phyloP scores from a whole-genome alignment of 306 rosid genomes.

The apple (Malus domestica) region DNA sequence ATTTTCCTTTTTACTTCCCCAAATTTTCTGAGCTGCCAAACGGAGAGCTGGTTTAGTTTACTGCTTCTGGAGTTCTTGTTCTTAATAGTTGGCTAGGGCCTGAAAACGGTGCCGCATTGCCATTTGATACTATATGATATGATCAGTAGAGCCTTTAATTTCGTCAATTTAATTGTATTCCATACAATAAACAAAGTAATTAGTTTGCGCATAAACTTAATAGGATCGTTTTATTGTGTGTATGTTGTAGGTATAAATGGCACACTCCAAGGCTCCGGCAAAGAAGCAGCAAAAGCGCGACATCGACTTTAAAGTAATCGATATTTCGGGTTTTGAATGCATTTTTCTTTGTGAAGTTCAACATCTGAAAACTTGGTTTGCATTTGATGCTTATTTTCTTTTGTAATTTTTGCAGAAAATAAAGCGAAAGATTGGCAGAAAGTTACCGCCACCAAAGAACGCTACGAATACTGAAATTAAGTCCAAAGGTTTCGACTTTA shows the following conservation, averaged over 20 bases:
- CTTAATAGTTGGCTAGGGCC: background rate
- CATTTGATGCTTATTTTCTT: background rate
- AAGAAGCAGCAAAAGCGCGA: slow-evolving; percentile 62
- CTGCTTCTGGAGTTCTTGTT: background rate
- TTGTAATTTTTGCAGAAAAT: slow-evolving; percentile 47
- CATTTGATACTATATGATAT: background rate
- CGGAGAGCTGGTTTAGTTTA: background rate
- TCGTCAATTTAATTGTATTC: too few species aligned
- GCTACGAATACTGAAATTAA: slow-evolving; percentile 72
- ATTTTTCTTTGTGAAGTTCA: background rate
- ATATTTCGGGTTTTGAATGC: background rate
- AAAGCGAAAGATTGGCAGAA: slow-evolving; percentile 77
- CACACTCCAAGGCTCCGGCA: slow-evolving; percentile 41
- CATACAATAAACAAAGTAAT: too few species aligned
- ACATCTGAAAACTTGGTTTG: background rate
- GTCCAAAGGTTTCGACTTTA: slow-evolving; percentile 52
- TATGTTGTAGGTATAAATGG: slow-evolving; percentile 30
- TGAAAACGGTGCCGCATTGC: background rate
- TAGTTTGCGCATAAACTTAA: background rate
- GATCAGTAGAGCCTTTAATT: background rate
- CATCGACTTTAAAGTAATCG: slow-evolving; percentile 62
- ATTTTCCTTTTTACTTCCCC: background rate
- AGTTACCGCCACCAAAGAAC: slow-evolving; percentile 81
- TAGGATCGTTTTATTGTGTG: background rate
- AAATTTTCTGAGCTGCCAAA: background rate